Base-by-base conservation (phyloP, 1,284 basidiomycete species). In the Trametes hirsuta region DNA sequence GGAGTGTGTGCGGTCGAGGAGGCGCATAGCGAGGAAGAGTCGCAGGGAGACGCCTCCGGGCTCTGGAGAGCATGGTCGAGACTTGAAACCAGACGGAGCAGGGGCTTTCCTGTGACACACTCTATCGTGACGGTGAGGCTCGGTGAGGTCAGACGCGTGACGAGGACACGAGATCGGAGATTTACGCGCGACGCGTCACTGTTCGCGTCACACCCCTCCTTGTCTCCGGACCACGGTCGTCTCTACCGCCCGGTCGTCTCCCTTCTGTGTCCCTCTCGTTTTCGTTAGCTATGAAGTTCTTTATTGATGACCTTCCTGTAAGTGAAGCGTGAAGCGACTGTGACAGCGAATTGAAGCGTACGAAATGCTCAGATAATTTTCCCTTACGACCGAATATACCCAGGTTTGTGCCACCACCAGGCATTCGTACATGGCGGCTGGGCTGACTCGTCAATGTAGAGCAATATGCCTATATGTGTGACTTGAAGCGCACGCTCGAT, bases 401-500 rank as follows among this genome's bases (percentile, higher is more conserved):
- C 91, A 73, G 91, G 90, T 91, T 30, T 25, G 47, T 15, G 48
- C 39, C 39, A 40, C n/a, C n/a, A n/a, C 24, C 3, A 15, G 8
- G 39, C 9, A 42, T 11, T 25, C 2, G n/a, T 6, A 21, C n/a
- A 9, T 22, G 4, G 4, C 11, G 15, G 14, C 10, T 6, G 5
- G 21, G 5, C 54, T 56, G 30, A 59, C 34, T 1, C 1, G 22
- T 11, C 30, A 41, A 12, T 39, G 39, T 73, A 91, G 97, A 98
- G 73, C 97, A 98, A 86, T 98, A 96, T 86, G 90, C 94, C 42
- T 99, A 99, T 74, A 98, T 99, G 95, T 95, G 94, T 76, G 97
- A 99, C 77, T 83, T 99, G 68, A 99, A 99, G 76, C 84, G 94
- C 69, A 97, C 97, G 5, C 85, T 99, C 22, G 97, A 99, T 77